Evolutionary conservation across 257 asterid genomes (phyloP).

Genomic region (Solanum dulcamara): DNA sequence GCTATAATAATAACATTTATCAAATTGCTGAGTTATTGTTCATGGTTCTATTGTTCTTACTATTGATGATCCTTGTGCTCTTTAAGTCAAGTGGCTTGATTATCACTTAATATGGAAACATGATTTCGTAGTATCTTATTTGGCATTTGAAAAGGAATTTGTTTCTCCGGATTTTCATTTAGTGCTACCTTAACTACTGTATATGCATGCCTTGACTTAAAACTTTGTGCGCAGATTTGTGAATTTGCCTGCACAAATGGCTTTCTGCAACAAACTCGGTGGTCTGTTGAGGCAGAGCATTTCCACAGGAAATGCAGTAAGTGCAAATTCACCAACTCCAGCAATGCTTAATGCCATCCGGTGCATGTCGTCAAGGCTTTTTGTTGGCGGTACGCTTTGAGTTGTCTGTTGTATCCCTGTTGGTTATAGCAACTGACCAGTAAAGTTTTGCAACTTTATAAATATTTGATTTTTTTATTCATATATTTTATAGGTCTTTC

Average conservation of each 20-base stretch:
- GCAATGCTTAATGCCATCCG: conserved; percentile 58
- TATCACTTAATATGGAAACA: not conserved
- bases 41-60: not conserved
- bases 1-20: not conserved
- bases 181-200: not conserved
- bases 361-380: conserved; percentile 68
- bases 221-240: conserved; percentile 10
- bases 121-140: not conserved
- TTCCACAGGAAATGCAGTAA: conserved; percentile 13
- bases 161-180: not conserved
- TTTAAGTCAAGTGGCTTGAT: not conserved
- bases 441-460: not conserved
- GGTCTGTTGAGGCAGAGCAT: conserved; percentile 40
- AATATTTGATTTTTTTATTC: not conserved
- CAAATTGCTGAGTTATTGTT: not conserved
- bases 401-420: not conserved
- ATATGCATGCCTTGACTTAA: not conserved
- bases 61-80: not conserved
- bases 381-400: conserved; percentile 42
- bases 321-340: conserved; percentile 17
- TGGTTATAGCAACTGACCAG: not conserved
- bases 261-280: conserved; percentile 51
- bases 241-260: conserved; percentile 32
- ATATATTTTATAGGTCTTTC: conserved; percentile 48
- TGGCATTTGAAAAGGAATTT: not conserved